Evolutionary conservation across 163 green algal species (phyloP).

Genomic region (Coccomyxa subellipsoidea): DNA sequence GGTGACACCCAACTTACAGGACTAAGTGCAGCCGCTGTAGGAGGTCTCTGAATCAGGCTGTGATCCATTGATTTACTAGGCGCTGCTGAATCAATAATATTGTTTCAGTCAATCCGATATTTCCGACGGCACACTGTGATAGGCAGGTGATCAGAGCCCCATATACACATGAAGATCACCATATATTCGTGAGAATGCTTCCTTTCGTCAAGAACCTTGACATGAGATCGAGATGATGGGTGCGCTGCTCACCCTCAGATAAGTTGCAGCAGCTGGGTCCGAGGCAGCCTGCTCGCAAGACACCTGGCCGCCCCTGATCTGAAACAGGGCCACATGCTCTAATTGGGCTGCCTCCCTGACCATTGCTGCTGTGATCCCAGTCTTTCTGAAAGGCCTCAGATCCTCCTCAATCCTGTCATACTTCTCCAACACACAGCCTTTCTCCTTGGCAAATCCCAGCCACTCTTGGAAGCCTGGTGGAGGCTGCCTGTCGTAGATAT

Average conservation of each 20-base stretch:
- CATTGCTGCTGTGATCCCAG: background rate
- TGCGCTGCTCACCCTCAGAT: background rate
- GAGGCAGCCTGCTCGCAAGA: background rate
- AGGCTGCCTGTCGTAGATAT: slow-evolving; percentile 7
- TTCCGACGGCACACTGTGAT: too few relatives aligned
- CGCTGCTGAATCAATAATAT: too few relatives aligned
- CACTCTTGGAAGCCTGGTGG: slow-evolving; percentile 1
- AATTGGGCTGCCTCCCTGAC: background rate
- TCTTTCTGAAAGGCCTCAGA: background rate
- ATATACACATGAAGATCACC: too few relatives aligned
- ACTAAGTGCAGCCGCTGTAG: too few relatives aligned
- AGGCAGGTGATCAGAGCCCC: too few relatives aligned
- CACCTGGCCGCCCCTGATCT: background rate
- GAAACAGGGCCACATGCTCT: background rate
- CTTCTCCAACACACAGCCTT: background rate
- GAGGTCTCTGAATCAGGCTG: too few relatives aligned
- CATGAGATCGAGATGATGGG: too few relatives aligned
- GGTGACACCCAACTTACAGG: too few relatives aligned
- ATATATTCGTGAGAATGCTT: too few relatives aligned
- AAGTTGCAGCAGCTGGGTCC: background rate
- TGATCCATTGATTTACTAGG: too few relatives aligned
- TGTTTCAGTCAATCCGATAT: too few relatives aligned
- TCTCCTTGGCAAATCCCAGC: slow-evolving; percentile 8
- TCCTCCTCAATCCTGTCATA: slow-evolving; percentile 16
- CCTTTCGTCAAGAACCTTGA: too few relatives aligned